Evolutionary conservation across 768 basidiomycete genomes (phyloP), one percentile per base, ranked within the genome.

Genomic region (Phlebiopsis gigantea): DNA sequence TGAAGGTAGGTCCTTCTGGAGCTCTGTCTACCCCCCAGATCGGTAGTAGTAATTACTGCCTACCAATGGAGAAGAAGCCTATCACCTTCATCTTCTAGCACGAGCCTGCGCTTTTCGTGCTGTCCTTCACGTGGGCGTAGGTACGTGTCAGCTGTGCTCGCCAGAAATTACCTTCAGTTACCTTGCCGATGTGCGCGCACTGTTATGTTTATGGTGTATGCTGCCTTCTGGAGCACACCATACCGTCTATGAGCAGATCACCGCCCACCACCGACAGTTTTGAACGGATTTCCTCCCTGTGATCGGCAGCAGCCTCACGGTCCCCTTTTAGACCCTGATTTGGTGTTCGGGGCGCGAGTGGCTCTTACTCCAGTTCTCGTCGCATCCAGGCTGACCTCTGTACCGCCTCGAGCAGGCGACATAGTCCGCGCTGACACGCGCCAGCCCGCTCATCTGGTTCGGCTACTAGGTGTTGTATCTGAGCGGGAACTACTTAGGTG

Each of bases 371-470:
- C 72, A 74, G 59, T 74, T 70, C 56, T 73, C 77, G 4, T 84
- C 84, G 5, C 64, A 74, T 12, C 78, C 82, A 30, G 83, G 84
- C 1, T 79, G 83, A 1, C 86, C 86, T 0, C 85, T 87, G 66
- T 78, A 76, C 53, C 75, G 85, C 12, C 66, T 86, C 26, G 73
- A 75, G 50, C 71, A 79, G 53, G 75, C 75, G 2, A 71, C 85
- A 58, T 68, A 78, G 59, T 79, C 78, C 7, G 76, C 78, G 0
- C 83, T 83, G 4, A 57, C 81, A 28, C 76, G 81, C 60, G 70
- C 79, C 28, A 39, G 72, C 25, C 78, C 82, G 9, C 81, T 86
- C 70, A 87, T 88, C 69, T 84, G 84, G 85, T 84, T 87, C 56
- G 82, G 82, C 31, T 85, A 83, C 31, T 85, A 83, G 84, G 81